Evolutionary conservation across 225 moss, liverwort and hornwort genomes (phyloP).

Genomic region (Takakia lepidozioides): DNA sequence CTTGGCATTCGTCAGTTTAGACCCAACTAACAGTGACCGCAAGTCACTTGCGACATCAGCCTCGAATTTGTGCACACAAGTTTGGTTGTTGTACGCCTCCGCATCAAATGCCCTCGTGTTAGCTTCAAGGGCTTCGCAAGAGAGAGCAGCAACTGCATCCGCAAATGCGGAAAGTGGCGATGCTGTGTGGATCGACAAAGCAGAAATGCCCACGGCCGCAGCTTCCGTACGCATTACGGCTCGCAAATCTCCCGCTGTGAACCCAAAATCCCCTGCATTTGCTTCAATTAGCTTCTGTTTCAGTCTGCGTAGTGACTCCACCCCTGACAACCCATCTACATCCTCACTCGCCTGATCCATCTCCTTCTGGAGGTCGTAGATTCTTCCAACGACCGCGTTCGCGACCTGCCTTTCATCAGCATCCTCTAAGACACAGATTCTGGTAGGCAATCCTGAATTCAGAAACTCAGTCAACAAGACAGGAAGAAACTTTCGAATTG

Average conservation of each 20-base stretch:
- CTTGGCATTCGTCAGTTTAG: slow-evolving; percentile 25
- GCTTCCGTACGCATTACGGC: slow-evolving; percentile 16
- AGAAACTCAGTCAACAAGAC: slow-evolving; percentile 24
- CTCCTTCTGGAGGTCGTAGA: slow-evolving; percentile 5
- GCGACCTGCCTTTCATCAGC: slow-evolving; percentile 1
- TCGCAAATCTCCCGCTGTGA: slow-evolving; percentile 21
- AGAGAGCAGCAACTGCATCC: slow-evolving; percentile 24
- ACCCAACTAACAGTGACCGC: slow-evolving; percentile 25
- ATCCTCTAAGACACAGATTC: slow-evolving; percentile 2
- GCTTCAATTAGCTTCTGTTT: slow-evolving; percentile 4
- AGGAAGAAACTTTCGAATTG: slow-evolving; percentile 26
- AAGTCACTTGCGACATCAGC: slow-evolving; percentile 37
- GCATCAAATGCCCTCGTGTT: slow-evolving; percentile 23
- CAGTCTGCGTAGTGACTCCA: slow-evolving; percentile 1
- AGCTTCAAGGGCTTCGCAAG: slow-evolving; percentile 42
- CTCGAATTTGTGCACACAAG: slow-evolving; percentile 18
- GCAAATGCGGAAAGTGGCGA: slow-evolving; percentile 13
- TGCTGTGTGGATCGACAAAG: slow-evolving; percentile 11
- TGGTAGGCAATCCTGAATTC: slow-evolving; percentile 14
- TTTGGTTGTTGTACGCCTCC: slow-evolving; percentile 18
- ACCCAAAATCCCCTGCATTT: slow-evolving; percentile 12
- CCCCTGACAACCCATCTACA: not conserved
- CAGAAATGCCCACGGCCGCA: slow-evolving; percentile 17
- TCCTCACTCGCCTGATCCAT: too few species aligned
- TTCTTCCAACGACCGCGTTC: slow-evolving; percentile 5